phyloP scores from a whole-genome alignment of 2,329 filamentous ascomycete genomes.

The Fusarium fujikuroi region DNA sequence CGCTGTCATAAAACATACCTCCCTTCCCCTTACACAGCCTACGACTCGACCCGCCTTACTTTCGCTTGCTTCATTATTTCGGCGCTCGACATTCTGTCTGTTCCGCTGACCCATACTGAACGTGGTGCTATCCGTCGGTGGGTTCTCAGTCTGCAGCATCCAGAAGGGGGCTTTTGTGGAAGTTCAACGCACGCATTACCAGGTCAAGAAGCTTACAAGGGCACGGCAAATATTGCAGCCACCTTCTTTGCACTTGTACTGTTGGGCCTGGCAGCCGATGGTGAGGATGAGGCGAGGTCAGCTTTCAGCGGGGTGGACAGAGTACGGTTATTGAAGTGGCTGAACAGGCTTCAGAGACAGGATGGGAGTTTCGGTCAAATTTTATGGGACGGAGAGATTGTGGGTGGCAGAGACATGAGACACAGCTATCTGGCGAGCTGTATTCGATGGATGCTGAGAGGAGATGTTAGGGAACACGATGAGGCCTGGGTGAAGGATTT shows the following conservation, averaged over 20 bases:
- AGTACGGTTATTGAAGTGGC: conserved; percentile 75
- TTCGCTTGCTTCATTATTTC: conserved; percentile 91
- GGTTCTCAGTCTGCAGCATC: conserved; percentile 88
- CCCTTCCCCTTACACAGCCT: conserved; percentile 84
- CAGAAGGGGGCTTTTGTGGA: conserved; percentile 87
- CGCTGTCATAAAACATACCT: conserved; percentile 85
- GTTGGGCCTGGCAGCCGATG: conserved; percentile 65
- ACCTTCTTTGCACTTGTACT: conserved; percentile 89
- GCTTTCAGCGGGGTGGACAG: conserved; percentile 74
- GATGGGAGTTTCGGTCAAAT: conserved; percentile 95
- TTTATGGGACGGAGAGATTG: conserved; percentile 67
- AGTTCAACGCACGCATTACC: conserved; percentile 72
- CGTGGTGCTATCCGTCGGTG: conserved; percentile 69
- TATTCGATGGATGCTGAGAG: conserved; percentile 84
- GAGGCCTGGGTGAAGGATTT: conserved; percentile 75
- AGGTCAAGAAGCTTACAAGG: conserved; percentile 57
- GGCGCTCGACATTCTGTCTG: conserved; percentile 82
- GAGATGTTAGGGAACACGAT: conserved; percentile 61
- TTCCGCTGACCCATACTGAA: conserved; percentile 61
- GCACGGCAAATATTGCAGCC: conserved; percentile 78
- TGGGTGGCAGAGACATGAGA: conserved; percentile 84
- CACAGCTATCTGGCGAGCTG: conserved; percentile 88
- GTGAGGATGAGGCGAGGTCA: conserved; percentile 51
- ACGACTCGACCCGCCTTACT: conserved; percentile 90
- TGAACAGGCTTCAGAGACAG: conserved; percentile 77